phyloP scores from a whole-genome alignment of 805 yeast species.

The Komagataella phaffii region DNA sequence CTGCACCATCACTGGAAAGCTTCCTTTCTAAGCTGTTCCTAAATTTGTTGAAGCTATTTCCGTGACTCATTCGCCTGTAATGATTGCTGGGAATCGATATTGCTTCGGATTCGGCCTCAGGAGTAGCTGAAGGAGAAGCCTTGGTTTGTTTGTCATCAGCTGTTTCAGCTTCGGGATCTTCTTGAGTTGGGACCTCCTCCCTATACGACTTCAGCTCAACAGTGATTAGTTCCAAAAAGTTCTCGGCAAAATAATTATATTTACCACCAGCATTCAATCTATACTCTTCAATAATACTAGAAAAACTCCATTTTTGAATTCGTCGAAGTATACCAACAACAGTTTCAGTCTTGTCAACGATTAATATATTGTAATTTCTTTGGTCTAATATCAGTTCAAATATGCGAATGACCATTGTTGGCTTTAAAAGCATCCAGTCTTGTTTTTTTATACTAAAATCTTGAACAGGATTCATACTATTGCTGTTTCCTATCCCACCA shows the following conservation, averaged over 20 bases:
- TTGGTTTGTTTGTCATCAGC: background rate
- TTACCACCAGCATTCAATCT: slow-evolving; percentile 62
- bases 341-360: slow-evolving; percentile 72
- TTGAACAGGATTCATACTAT: background rate
- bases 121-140: background rate
- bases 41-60: slow-evolving; percentile 1
- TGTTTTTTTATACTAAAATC: slow-evolving; percentile 9
- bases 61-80: slow-evolving; percentile 2
- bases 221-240: slow-evolving; percentile 63
- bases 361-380: slow-evolving; percentile 46
- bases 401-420: slow-evolving; percentile 48
- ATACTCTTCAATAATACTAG: slow-evolving; percentile 77
- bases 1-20: background rate
- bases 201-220: slow-evolving; percentile 31
- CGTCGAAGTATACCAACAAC: slow-evolving; percentile 72
- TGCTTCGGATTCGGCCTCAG: background rate
- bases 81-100: background rate
- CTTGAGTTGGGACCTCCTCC: slow-evolving; percentile 12
- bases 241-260: slow-evolving; percentile 69
- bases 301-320: slow-evolving; percentile 80
- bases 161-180: slow-evolving; percentile 1
- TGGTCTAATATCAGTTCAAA: slow-evolving; percentile 52
- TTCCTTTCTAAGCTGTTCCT: slow-evolving; percentile 1
- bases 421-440: slow-evolving; percentile 69
- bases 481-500: slow-evolving; percentile 9